A percentile compares a stretch with the other conserved stretches of the same genome.
Evolutionary conservation across 306 rosid genomes (phyloP).

Genomic region (Cicer yamashitae): DNA sequence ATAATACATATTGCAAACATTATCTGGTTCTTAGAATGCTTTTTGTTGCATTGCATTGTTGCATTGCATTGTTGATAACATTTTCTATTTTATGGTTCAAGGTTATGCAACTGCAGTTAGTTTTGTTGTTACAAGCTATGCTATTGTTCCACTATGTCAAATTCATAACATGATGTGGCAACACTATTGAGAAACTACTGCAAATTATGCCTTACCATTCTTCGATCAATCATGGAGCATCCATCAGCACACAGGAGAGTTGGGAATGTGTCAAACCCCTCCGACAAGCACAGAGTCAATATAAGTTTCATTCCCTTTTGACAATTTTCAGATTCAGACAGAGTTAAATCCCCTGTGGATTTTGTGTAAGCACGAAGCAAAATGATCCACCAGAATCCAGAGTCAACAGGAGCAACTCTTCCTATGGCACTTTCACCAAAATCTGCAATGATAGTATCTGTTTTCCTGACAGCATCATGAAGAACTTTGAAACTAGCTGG

Average conservation of each 20-base stretch:
- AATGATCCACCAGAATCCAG: slow-evolving; percentile 98
- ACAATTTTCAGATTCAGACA: slow-evolving; percentile 77
- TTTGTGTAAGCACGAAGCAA: slow-evolving; percentile 90
- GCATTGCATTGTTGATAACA: neutral
- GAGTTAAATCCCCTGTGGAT: slow-evolving; percentile 81
- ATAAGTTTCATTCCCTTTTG: slow-evolving; percentile 94
- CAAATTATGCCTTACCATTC: slow-evolving; percentile 71
- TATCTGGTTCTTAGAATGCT: slow-evolving; percentile 13
- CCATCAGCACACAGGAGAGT: slow-evolving; percentile 96
- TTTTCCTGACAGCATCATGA: slow-evolving; percentile 76
- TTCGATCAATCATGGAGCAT: slow-evolving; percentile 86
- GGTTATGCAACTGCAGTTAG: slow-evolving; percentile 27
- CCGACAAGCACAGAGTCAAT: slow-evolving; percentile 82
- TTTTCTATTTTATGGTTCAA: neutral
- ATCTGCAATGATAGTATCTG: slow-evolving; percentile 84
- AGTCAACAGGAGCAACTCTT: slow-evolving; percentile 96
- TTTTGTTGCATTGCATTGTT: slow-evolving; percentile 16
- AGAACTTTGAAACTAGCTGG: slow-evolving; percentile 96
- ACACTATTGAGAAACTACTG: slow-evolving; percentile 15
- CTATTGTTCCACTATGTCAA: slow-evolving; percentile 34
- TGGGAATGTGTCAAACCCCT: slow-evolving; percentile 93
- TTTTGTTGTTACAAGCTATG: slow-evolving; percentile 23
- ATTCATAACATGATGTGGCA: neutral
- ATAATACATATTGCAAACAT: slow-evolving; percentile 20
- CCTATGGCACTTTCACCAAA: slow-evolving; percentile 97